Evolutionary conservation across 495 filamentous ascomycete genomes (phyloP).

Genomic region (Durotheca rogersii): DNA sequence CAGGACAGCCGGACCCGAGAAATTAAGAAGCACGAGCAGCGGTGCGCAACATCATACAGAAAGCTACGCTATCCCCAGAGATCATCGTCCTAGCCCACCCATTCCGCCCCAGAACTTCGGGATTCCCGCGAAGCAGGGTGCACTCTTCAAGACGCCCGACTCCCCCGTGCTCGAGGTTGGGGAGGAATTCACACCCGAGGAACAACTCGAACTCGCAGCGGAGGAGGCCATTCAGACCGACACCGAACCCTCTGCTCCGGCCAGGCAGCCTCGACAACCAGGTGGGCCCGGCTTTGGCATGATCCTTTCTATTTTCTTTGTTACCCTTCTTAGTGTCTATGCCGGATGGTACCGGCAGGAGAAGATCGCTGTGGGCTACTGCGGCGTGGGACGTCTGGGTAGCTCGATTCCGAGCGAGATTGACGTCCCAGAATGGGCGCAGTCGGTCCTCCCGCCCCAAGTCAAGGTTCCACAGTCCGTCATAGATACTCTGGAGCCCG

Average conservation of each 20-base stretch:
- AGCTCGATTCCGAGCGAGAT: slow-evolving; percentile 46
- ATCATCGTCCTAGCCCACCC: slow-evolving; percentile 32
- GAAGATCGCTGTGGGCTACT: slow-evolving; percentile 92
- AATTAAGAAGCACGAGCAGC: slow-evolving; percentile 33
- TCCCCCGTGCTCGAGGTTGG: slow-evolving; percentile 57
- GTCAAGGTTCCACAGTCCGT: slow-evolving; percentile 63
- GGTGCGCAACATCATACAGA: slow-evolving; percentile 40
- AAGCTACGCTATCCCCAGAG: slow-evolving; percentile 25
- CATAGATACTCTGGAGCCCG: slow-evolving; percentile 65
- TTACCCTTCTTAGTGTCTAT: slow-evolving; percentile 68
- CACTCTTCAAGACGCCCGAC: slow-evolving; percentile 27
- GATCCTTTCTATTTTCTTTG: slow-evolving; percentile 65
- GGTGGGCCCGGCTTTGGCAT: slow-evolving; percentile 40
- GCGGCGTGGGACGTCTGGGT: slow-evolving; percentile 67
- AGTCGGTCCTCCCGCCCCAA: slow-evolving; percentile 30
- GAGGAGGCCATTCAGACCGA: slow-evolving; percentile 54
- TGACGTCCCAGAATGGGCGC: slow-evolving; percentile 48
- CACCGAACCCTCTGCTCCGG: slow-evolving; percentile 23
- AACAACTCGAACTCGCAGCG: slow-evolving; percentile 70
- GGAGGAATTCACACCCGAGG: slow-evolving; percentile 93
- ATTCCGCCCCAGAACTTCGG: slow-evolving; percentile 49
- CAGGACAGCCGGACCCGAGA: slow-evolving; percentile 38
- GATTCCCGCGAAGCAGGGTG: slow-evolving; percentile 37
- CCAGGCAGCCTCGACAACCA: slow-evolving; percentile 25
- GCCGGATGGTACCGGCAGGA: slow-evolving; percentile 87